Conservation (phyloP, 805 yeast genomes). For the Schizosaccharomyces pombe region DNA sequence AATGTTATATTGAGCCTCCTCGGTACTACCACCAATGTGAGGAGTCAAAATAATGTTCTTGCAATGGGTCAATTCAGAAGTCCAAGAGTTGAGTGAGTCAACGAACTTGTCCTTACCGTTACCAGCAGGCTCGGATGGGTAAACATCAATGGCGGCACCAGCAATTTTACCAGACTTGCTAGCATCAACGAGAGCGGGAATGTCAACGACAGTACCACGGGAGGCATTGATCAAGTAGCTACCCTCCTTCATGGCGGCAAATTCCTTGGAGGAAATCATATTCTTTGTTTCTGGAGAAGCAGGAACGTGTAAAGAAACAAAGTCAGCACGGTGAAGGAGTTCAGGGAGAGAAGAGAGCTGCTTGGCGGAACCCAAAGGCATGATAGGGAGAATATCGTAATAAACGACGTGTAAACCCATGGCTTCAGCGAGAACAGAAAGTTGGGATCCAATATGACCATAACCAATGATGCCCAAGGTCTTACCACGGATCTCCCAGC, state of each 20-base stretch:
- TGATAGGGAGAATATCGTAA: constrained; percentile 76
- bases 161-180: constrained; percentile 83
- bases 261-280: constrained; percentile 70
- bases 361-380: constrained; percentile 90
- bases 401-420: constrained; percentile 93
- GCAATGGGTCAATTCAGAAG: constrained; percentile 54
- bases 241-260: constrained; percentile 91
- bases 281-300: constrained; percentile 80
- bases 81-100: constrained; percentile 57
- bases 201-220: constrained; percentile 92
- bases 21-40: constrained; percentile 97
- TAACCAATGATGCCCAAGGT: constrained; percentile 92
- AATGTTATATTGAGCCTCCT: constrained; percentile 93
- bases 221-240: constrained; percentile 86
- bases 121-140: constrained; percentile 90
- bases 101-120: constrained; percentile 67
- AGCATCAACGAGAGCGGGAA: constrained; percentile 79
- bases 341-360: constrained; percentile 75
- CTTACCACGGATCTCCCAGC: constrained; percentile 98
- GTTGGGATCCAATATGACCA: constrained; percentile 95
- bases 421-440: constrained; percentile 88
- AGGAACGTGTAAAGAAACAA: constrained; percentile 84
- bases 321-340: constrained; percentile 58
- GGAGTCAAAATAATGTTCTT: constrained; percentile 86
- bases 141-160: constrained; percentile 92